Evolutionary conservation across 106 monocot genomes (phyloP), one percentile per base, ranked within the genome.

Genomic region (Allium fistulosum): DNA sequence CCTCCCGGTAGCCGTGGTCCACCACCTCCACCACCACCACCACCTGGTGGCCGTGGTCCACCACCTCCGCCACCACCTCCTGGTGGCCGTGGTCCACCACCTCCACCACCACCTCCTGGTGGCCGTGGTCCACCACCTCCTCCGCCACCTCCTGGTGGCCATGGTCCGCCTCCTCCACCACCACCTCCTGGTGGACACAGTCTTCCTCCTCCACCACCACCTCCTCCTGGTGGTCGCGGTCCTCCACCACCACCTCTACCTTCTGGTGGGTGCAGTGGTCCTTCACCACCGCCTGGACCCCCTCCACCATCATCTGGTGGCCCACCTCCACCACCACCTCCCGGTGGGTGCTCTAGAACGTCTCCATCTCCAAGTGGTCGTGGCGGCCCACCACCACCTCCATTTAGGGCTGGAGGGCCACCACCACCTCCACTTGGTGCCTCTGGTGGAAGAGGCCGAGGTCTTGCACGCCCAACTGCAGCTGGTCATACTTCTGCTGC

Each of bases 381-480:
- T 46, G 49, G 47, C 15, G 51, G 48, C 51, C 51, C 51, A 63
- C 49, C 78, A 52, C 77, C 70, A 51, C 2, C 56, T 57, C 74
- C 57, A 59, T 62, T 73, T 10, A 46, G 63, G 26, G 63, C 16
- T 68, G 69, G 61, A 49, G 51, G 75, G 7, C 48, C 49, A 52
- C 80, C 62, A 63, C 66, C 77, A 1, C 53, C 72, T 18, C 67
- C 49, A 51, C 68, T 66, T 47, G 82, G 80, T 52, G 79, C 78
- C 45, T 82, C 79, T 5, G 72, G 84, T 59, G 77, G 82, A 62
- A 83, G 81, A 62, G 93, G 86, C 7, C 77, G 87, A 69, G 89
- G 90, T 27, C 52, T 70, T 60, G 51, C 73, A 77, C 83, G 82
- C 48, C 57, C 75, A 27, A 56, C 71, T 56, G 70, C 72, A 50